These are phyloP conservation scores for Rhypophila decipiens DNA, from an alignment of 495 filamentous ascomycete species.

Conservation along the genomic window DNA sequence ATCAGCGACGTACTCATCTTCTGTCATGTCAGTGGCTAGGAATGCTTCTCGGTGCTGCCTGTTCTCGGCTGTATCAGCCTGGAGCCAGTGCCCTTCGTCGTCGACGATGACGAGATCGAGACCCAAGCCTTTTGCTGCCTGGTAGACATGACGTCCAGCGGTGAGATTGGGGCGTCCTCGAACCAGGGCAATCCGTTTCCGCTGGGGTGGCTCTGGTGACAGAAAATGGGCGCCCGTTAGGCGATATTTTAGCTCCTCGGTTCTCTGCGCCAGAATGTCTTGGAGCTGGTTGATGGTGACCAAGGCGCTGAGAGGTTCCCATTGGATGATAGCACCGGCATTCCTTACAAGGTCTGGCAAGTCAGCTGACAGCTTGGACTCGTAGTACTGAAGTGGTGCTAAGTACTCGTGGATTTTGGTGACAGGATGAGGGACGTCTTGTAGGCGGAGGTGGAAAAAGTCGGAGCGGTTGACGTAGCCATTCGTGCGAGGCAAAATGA, in stretches of 20 bases:
- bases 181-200: conserved; percentile 31
- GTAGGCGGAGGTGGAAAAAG: conserved; percentile 17
- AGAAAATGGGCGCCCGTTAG: conserved; percentile 22
- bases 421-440: conserved; percentile 17
- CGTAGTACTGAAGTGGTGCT: conserved; percentile 6
- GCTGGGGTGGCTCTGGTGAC: conserved; percentile 11
- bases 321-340: conserved; percentile 20
- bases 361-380: background rate
- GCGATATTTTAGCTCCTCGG: conserved; percentile 14
- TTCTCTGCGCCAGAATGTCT: conserved; percentile 3
- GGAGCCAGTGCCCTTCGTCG: conserved; percentile 42
- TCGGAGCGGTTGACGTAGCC: conserved; percentile 16
- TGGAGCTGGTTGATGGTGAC: conserved; percentile 11
- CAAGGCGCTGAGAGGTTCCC: conserved; percentile 9
- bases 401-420: conserved; percentile 9
- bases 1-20: conserved; percentile 22
- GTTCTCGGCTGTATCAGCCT: conserved; percentile 23
- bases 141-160: conserved; percentile 28
- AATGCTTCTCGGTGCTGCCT: conserved; percentile 31
- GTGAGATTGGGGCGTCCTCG: conserved; percentile 31
- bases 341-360: conserved; percentile 10
- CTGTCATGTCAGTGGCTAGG: conserved; percentile 25
- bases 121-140: conserved; percentile 35
- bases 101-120: conserved; percentile 43
- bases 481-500: conserved; percentile 10